Conservation (phyloP, 1,284 basidiomycete genomes). For the Leccinum fallax region DNA sequence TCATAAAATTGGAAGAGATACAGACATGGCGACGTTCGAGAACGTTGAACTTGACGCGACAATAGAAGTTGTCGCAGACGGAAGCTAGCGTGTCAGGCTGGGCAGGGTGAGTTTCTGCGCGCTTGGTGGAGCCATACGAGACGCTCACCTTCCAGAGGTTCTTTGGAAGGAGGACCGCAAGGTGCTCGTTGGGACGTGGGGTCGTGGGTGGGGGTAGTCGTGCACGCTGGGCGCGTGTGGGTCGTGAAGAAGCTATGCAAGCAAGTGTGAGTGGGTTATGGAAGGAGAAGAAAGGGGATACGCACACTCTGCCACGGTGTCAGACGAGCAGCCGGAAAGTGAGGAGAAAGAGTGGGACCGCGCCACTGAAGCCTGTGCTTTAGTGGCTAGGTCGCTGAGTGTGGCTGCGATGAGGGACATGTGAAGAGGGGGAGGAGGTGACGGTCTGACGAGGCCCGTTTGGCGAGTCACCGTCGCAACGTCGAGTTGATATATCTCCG, state of each 20-base stretch:
- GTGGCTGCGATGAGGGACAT: conserved; percentile 34
- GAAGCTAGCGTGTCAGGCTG: conserved; percentile 63
- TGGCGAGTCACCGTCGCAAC: conserved; percentile 22
- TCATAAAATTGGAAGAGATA: conserved; percentile 16
- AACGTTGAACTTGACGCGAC: conserved; percentile 61
- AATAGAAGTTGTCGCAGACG: conserved; percentile 71
- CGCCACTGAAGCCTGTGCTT: conserved; percentile 26
- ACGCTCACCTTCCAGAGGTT: conserved; percentile 68
- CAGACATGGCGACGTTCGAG: conserved; percentile 73
- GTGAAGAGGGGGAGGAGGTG: conserved; percentile 8
- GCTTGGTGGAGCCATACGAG: neutral
- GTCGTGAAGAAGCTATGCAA: conserved; percentile 26
- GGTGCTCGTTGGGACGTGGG: conserved; percentile 61
- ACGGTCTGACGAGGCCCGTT: conserved; percentile 4
- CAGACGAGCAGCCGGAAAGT: conserved; percentile 14
- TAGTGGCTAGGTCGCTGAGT: conserved; percentile 30
- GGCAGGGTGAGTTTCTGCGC: conserved; percentile 11
- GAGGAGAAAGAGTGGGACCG: conserved; percentile 4
- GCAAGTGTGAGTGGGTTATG: neutral
- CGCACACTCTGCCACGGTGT: conserved; percentile 20
- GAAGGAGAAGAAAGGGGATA: neutral
- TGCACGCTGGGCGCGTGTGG: conserved; percentile 17
- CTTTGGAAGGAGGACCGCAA: conserved; percentile 72
- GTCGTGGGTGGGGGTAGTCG: conserved; percentile 18
- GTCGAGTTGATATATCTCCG: conserved; percentile 35